phyloP scores from a whole-genome alignment of 129 eudicot species.

The Centrapalus pauciflorus region DNA sequence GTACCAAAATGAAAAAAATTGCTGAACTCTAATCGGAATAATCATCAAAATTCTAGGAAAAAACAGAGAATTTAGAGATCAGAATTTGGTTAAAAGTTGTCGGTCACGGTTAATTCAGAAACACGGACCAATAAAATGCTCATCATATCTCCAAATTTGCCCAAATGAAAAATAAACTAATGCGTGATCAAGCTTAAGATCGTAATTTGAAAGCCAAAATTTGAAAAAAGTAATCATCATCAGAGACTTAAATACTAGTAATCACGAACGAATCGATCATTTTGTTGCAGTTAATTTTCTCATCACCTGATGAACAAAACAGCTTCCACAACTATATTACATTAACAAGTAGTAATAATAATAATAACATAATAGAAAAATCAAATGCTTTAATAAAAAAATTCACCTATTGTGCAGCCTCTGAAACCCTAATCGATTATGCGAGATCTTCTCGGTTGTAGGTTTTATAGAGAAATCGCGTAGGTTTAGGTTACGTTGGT shows the following conservation, averaged over 20 bases:
- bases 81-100: conserved; percentile 36
- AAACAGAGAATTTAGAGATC: conserved; percentile 3
- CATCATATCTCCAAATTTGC: conserved; percentile 23
- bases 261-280: conserved; percentile 32
- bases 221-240: neutral
- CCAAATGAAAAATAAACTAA: neutral
- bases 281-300: conserved; percentile 32
- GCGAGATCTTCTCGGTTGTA: neutral
- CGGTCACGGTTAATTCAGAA: conserved; percentile 42
- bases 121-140: conserved; percentile 37
- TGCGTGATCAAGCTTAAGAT: neutral
- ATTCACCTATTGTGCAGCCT: neutral
- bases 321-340: too few relatives aligned
- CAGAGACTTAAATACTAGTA: conserved; percentile 37
- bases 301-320: conserved; percentile 20
- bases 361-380: neutral
- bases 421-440: neutral
- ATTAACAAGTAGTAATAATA: too few relatives aligned
- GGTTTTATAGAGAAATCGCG: conserved; percentile 9
- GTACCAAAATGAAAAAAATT: neutral
- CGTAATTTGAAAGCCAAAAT: too few relatives aligned
- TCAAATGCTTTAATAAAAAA: neutral
- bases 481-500: neutral
- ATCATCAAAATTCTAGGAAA: neutral
- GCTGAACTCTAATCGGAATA: neutral